Base-by-base conservation (phyloP, 768 basidiomycete species). In the Termitomyces sp. region DNA sequence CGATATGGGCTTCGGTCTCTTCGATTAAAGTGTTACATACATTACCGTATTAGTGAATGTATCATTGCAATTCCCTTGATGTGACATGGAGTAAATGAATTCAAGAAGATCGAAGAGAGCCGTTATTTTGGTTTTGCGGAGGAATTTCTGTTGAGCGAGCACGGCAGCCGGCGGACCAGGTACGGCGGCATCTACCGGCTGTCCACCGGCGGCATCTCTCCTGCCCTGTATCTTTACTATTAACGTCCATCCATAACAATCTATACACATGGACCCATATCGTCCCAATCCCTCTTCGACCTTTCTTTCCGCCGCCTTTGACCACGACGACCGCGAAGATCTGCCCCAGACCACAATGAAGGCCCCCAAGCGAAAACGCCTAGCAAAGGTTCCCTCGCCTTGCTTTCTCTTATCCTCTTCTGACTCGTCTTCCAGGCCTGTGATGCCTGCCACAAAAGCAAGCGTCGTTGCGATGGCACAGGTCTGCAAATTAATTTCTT, bases 1-100 rank as follows among this genome's bases (percentile, higher is more conserved):
- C 65, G 95, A 97, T 77, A 97, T 97, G 94, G 94, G 94, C 80
- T 98, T 98, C 75, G 94, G 94, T 78, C 83, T 97, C 60, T 97
- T 97, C 81, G 94, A 97, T 80, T 97, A 86, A 62, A 59, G 41
- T 36, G 39, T 49, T 53, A 32, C 52, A 35, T 60, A 58, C 58
- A 53, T 52, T 57, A 43, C 40, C 53, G 55, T 60, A 53, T 11
- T 29, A 35, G 27, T 53, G 43, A 44, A 53, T 53, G 43, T 38
- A 44, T 36, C 32, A 46, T 46, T 25, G 15, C 31, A 32, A 22
- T 23, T 6, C 13, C 40, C 20, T 5, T 52, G 12, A 42, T 42
- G 20, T 32, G 20, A 10, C 16, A 29, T 25, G 12, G 33, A 39
- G 51, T 53, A 42, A 48, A 27, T 41, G 25, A 54, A 45, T 48